Base-by-base conservation (phyloP, 805 yeast genomes). In the Candida oleophila region DNA sequence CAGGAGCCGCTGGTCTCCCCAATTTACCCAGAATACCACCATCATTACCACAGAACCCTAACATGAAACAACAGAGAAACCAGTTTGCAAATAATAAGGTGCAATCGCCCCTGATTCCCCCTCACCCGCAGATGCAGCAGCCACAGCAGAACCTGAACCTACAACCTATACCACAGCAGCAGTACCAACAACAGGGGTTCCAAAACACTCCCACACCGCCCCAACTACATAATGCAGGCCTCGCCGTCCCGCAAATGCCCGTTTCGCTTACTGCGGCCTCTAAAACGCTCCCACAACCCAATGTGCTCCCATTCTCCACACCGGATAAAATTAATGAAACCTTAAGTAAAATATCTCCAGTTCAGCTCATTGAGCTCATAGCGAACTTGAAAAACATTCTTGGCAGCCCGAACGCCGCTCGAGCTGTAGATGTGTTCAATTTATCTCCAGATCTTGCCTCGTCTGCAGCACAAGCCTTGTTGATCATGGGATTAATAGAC, bases 401-500 rank as follows among this genome's bases (percentile, higher is more conserved):
- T 30, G 69, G 69, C 33, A 77, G 81, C 39, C 77, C 81, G 4
- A 74, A 76, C 47, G 71, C 79, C 33, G 55, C 62, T 32, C 62
- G 85, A 50, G 83, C 82, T 19, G 71, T 77, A 45, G 77, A 76
- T 48, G 70, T 85, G 47, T 70, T 81, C 55, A 72, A 70, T 46
- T 66, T 78, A 55, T 66, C 81, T 52, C 82, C 83, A 15, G 65
- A 81, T 41, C 66, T 86, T 37, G 85, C 90, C 2, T 68, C 81
- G 2, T 76, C 87, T 1, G 83, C 88, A 1, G 81, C 91, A 0
- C 94, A 87, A 60, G 87, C 90, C 2, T 68, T 87, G 50, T 65
- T 87, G 16, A 71, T 85, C 41, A 86, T 87, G 91, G 95, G 94
- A 0, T 74, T 87, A 38, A 80, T 87, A 19, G 87, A 85, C 59